These are phyloP conservation scores for Yarrowia bubula DNA, from an alignment of 805 yeast genomes.

Conservation along the genomic window DNA sequence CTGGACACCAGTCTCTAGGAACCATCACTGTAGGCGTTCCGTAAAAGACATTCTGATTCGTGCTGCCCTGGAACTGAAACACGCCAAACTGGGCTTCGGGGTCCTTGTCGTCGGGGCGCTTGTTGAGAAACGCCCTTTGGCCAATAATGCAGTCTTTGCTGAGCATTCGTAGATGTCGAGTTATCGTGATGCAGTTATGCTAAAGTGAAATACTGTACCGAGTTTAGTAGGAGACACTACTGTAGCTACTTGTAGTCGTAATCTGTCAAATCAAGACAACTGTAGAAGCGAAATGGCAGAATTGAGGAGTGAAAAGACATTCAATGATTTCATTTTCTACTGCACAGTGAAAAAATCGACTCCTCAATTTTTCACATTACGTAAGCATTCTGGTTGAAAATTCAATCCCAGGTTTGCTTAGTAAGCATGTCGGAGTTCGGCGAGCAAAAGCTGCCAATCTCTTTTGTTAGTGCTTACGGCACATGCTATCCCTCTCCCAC, in stretches of 20 bases:
- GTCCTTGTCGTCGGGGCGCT: neutral
- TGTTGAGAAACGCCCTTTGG: conserved; percentile 16
- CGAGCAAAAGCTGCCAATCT: too few species aligned
- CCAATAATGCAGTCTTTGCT: conserved; percentile 16
- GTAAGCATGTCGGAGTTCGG: too few species aligned
- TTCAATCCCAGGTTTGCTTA: neutral
- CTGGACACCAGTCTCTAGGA: conserved; percentile 16
- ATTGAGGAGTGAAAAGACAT: too few species aligned
- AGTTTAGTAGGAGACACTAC: too few species aligned
- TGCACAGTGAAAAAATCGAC: neutral
- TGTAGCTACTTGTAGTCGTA: too few species aligned
- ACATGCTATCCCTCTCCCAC: neutral
- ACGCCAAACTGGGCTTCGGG: conserved; percentile 16
- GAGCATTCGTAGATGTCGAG: conserved; percentile 19
- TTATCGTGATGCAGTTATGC: neutral
- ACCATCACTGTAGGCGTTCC: conserved; percentile 19
- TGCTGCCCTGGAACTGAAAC: conserved; percentile 3
- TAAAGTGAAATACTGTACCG: neutral
- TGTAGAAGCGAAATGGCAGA: too few species aligned
- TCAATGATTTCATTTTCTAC: too few species aligned
- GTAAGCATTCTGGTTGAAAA: neutral
- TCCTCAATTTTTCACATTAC: neutral
- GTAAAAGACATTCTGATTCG: conserved; percentile 4
- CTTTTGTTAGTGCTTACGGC: neutral
- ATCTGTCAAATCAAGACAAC: too few species aligned